Conservation (phyloP, 768 basidiomycete species). For the Ephemerocybe angulata region DNA sequence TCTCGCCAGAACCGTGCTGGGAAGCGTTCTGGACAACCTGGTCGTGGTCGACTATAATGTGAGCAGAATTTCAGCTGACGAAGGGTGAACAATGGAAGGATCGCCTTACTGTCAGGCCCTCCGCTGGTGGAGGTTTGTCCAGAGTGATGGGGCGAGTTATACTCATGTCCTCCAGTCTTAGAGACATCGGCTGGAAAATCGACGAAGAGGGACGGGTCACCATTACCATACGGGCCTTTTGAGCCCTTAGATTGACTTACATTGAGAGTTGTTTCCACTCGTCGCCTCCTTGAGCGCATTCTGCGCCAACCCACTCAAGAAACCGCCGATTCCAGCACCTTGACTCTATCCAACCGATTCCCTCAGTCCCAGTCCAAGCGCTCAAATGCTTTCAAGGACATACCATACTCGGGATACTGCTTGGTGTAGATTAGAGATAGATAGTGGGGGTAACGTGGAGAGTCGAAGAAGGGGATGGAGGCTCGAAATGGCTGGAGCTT, state of each 20-base stretch:
- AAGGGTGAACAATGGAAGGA: neutral
- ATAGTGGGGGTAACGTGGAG: neutral
- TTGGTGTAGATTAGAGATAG: neutral
- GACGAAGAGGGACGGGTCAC: slow-evolving; percentile 1
- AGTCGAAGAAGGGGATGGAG: neutral
- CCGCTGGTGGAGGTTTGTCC: slow-evolving; percentile 16
- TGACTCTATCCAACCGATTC: too few species aligned
- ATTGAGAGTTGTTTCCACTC: neutral
- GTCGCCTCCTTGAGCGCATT: neutral
- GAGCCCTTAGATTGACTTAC: neutral
- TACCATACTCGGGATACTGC: too few species aligned
- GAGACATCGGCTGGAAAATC: slow-evolving; percentile 34
- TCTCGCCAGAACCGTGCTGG: slow-evolving; percentile 52
- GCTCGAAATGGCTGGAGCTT: too few species aligned
- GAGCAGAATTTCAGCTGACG: neutral
- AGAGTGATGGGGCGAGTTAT: slow-evolving; percentile 53
- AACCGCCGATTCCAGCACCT: neutral
- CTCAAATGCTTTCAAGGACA: too few species aligned
- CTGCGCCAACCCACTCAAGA: neutral
- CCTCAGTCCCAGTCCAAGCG: too few species aligned
- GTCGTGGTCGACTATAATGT: slow-evolving; percentile 54
- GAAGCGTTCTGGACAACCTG: slow-evolving; percentile 58
- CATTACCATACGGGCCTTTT: too few species aligned
- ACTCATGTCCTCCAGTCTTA: slow-evolving; percentile 64
- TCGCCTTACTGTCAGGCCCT: neutral